Conservation (phyloP, 2,329 filamentous ascomycete genomes). For the Falciphora oryzae region DNA sequence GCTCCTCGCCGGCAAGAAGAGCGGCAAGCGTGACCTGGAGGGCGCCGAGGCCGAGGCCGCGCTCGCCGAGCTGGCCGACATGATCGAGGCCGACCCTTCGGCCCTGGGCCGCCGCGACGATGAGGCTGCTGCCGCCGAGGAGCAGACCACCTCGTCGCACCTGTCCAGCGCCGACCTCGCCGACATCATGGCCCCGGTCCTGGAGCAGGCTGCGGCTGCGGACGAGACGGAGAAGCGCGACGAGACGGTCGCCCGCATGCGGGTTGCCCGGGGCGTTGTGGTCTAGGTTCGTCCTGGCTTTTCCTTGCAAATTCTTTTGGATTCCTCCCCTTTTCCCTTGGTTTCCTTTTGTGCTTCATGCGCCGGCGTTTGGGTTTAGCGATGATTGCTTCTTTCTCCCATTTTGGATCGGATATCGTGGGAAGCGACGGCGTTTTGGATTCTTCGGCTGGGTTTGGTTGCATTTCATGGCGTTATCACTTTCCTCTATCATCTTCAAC, state of each 20-base stretch:
- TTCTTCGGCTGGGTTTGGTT: background rate
- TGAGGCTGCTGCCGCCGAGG: too few relatives aligned
- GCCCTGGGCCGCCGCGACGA: background rate
- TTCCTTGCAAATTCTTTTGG: too few relatives aligned
- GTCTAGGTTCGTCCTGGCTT: background rate
- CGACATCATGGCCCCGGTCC: background rate
- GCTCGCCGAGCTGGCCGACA: too few relatives aligned
- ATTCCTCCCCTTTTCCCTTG: background rate
- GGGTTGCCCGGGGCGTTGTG: background rate
- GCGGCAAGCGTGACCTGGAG: too few relatives aligned
- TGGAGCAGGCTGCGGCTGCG: background rate
- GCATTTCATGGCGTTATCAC: background rate
- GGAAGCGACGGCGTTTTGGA: background rate
- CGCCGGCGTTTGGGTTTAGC: background rate
- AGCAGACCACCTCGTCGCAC: background rate
- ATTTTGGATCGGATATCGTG: background rate
- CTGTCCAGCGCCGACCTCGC: background rate
- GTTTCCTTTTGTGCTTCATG: background rate
- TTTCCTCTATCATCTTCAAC: background rate
- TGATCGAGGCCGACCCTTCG: background rate
- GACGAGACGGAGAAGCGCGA: background rate
- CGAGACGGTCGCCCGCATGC: background rate
- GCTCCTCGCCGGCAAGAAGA: too few relatives aligned
- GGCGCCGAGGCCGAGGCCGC: too few relatives aligned
- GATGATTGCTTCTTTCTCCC: background rate